Evolutionary conservation across 352 stramenopile genomes (phyloP), one percentile per base, ranked within the genome.

Genomic region (Phytophthora chlamydospora): DNA sequence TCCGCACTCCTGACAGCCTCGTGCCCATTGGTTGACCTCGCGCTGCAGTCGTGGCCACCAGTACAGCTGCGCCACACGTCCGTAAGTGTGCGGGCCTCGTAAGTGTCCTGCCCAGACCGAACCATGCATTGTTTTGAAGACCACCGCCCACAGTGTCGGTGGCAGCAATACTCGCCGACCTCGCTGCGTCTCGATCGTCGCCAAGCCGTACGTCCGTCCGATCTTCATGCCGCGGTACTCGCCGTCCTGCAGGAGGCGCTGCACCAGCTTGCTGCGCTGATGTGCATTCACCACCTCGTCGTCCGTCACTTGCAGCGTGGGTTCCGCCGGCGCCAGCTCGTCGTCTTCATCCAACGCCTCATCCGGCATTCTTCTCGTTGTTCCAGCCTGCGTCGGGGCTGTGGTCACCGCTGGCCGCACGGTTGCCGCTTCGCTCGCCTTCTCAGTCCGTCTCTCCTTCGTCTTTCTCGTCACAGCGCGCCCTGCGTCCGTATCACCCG

Each of bases 21-120:
- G n/a, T n/a, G 36, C 24, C 42, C 42, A 49, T 4, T 13, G 42
- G 7, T 41, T 13, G 9, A 52, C 44, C 16, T 52, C n/a, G n/a
- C 32, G 29, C 40, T 41, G 13, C 10, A 40, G n/a, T 4, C 31
- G 0, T 40, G 44, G n/a, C 44, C 44, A 52, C 44, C 44, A 52
- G 16, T 52, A 41, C 7, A 16, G 6, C 13, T 45, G 39, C 10
- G 39, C 39, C 4, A 45, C 31, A 6, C 39, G 7, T 13, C 13
- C 35, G 13, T 41, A 41, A 8, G 35, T 41, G 8, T 41, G 6
- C 1, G 35, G 35, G 8, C n/a, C 5, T 31, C 42, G 42, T 8
- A 49, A 17, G n/a, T 38, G 42, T 12, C 13, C 12, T n/a, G 29
- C 6, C 35, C 35, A 41, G 13, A 41, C 35, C 5, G 35, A 41